Base-by-base conservation (phyloP, 306 rosid genomes). In the Vicia faba region DNA sequence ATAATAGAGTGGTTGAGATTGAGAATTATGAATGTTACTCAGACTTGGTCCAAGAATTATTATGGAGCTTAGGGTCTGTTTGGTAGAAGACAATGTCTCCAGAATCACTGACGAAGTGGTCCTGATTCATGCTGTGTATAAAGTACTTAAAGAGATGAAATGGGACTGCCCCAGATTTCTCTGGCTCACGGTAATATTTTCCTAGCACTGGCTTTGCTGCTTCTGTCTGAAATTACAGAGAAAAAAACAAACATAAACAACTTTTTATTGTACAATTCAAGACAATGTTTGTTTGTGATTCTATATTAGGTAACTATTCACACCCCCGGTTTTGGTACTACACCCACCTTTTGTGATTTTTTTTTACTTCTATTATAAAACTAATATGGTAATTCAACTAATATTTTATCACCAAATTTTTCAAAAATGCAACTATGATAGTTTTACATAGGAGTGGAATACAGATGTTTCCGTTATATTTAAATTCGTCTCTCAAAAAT, bases 111-210 rank as follows among this genome's bases (percentile, higher is more conserved):
- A 93, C 99, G 18, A 72, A 93, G 86, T 90, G 99, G 62, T 93
- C 99, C 66, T 82, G 76, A 11, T 51, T 79, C 5, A 93, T 48
- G 82, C 99, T 93, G 11, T 69, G 66, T 2, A 81, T n/a, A 18
- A 95, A 82, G 61, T 85, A 77, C 82, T 86, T 66, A 7, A 88
- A 40, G 58, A 95, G 75, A 79, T 95, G 99, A 7, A 70, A 4
- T 3, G 99, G 99, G 13, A 95, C 43, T 14, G 84, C 84, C 53
- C 97, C 96, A 0, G 96, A 95, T 81, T 82, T 88, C 74, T 84
- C 86, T 2, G 97, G 99, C 79, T 95, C 92, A 4, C 99, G 66
- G 26, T 90, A 95, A 66, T 95, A 95, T 63, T 88, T 86, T 40
- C 99, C 97, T 1, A 95, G 83, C 69, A 88, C 91, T 16, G 76